Conservation (phyloP, 1,284 basidiomycete species). For the Papiliotrema terrestris region DNA sequence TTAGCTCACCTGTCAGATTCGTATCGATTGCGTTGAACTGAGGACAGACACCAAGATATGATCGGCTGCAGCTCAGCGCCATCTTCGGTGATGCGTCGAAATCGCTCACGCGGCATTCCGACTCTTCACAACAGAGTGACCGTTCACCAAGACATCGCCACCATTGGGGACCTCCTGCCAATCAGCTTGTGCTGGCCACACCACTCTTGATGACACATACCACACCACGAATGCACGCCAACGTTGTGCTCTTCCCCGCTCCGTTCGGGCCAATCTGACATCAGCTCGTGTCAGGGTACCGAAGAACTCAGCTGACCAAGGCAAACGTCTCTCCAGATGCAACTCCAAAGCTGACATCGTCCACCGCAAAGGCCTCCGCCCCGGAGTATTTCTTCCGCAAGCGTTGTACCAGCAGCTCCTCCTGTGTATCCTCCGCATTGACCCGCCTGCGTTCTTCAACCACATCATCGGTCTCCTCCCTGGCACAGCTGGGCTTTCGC, state of each 20-base stretch:
- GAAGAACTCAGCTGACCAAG: slow-evolving; percentile 37
- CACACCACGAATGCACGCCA: slow-evolving; percentile 34
- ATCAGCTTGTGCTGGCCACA: neutral
- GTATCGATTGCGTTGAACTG: slow-evolving; percentile 78
- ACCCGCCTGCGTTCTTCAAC: slow-evolving; percentile 57
- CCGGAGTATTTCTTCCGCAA: slow-evolving; percentile 63
- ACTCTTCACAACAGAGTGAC: slow-evolving; percentile 60
- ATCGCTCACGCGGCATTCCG: slow-evolving; percentile 61
- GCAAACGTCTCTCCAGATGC: slow-evolving; percentile 63
- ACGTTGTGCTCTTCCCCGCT: slow-evolving; percentile 68
- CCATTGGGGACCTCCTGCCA: slow-evolving; percentile 59
- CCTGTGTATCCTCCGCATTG: slow-evolving; percentile 48
- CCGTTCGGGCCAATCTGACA: slow-evolving; percentile 67
- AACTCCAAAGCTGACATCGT: slow-evolving; percentile 69
- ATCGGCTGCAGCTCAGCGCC: slow-evolving; percentile 11
- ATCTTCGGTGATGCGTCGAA: neutral
- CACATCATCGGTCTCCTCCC: slow-evolving; percentile 52
- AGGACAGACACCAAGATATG: slow-evolving; percentile 66
- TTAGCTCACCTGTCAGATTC: slow-evolving; percentile 56
- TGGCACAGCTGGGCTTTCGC: neutral
- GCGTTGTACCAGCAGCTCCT: slow-evolving; percentile 62
- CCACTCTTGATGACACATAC: slow-evolving; percentile 4
- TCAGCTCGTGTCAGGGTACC: neutral
- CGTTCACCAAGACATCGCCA: slow-evolving; percentile 65
- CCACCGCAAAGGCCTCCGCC: slow-evolving; percentile 58